A percentile compares a stretch with the other conserved stretches of the same genome.
Conservation (phyloP, 2,329 filamentous ascomycete genomes). For the Macroventuria anomochaeta region DNA sequence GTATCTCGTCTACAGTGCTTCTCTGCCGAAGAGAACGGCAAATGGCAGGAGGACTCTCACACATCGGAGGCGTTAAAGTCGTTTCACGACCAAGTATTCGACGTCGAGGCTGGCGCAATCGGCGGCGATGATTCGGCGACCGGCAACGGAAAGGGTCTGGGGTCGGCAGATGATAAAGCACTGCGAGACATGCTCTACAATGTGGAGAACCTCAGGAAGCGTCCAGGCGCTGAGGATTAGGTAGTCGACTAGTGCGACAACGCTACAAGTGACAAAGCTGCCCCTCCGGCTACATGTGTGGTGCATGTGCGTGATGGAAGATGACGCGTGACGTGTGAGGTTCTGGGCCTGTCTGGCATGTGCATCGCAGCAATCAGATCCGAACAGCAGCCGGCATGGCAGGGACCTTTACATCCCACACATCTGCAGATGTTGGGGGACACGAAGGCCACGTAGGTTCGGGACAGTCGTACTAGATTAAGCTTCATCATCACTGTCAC, state of each 20-base stretch:
- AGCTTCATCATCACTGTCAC: no score
- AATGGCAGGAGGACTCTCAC: slow-evolving; percentile 32
- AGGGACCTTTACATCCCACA: neutral
- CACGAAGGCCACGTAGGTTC: no score
- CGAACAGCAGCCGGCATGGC: slow-evolving; percentile 6
- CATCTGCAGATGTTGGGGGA: neutral
- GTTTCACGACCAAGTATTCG: slow-evolving; percentile 21
- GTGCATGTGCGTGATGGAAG: slow-evolving; percentile 15
- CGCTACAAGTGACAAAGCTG: slow-evolving; percentile 13
- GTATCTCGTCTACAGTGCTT: slow-evolving; percentile 37
- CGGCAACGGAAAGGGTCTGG: slow-evolving; percentile 23
- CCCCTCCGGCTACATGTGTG: neutral
- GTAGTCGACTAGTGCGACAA: slow-evolving; percentile 8
- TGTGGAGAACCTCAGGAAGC: slow-evolving; percentile 58
- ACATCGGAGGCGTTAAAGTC: slow-evolving; percentile 25
- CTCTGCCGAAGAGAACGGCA: slow-evolving; percentile 24
- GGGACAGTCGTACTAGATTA: no score
- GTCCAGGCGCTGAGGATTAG: slow-evolving; percentile 49
- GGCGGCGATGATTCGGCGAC: slow-evolving; percentile 18
- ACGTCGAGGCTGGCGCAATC: slow-evolving; percentile 14
- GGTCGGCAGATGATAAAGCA: slow-evolving; percentile 43
- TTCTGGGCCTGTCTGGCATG: slow-evolving; percentile 23
- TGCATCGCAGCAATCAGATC: slow-evolving; percentile 21
- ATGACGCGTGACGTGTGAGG: slow-evolving; percentile 26
- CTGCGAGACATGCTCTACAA: slow-evolving; percentile 56